A percentile compares a stretch with the other conserved stretches of the same genome.
Conservation (phyloP, 1,284 basidiomycete species). For the Leccinum pallidistipes region DNA sequence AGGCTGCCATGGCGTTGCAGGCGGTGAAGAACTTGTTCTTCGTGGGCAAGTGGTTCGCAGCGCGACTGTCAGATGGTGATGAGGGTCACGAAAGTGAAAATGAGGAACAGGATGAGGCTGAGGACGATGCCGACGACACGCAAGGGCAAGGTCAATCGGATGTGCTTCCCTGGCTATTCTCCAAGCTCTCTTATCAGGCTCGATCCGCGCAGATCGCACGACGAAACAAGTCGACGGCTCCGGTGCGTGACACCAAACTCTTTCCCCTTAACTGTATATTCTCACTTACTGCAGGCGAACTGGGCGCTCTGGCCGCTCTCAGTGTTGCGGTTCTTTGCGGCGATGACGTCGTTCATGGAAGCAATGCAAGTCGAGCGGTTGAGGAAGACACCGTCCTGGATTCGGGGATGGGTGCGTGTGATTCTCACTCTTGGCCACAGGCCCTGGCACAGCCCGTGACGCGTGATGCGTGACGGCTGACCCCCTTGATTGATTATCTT, state of each 20-base stretch:
- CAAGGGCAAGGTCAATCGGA: conserved; percentile 39
- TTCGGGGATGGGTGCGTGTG: conserved; percentile 64
- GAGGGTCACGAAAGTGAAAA: neutral
- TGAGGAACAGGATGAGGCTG: conserved; percentile 16
- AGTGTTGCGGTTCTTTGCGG: conserved; percentile 92
- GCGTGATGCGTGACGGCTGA: no score
- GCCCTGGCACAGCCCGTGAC: neutral
- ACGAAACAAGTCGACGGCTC: conserved; percentile 50
- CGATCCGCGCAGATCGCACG: conserved; percentile 71
- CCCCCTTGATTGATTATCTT: neutral
- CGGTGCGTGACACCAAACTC: conserved; percentile 35
- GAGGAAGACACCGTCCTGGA: conserved; percentile 86
- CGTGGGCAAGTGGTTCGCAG: conserved; percentile 80
- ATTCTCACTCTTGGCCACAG: neutral
- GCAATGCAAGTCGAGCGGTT: conserved; percentile 54
- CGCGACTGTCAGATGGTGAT: conserved; percentile 2
- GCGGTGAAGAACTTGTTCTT: conserved; percentile 95
- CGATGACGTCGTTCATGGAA: conserved; percentile 78
- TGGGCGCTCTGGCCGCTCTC: conserved; percentile 85
- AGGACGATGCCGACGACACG: conserved; percentile 25
- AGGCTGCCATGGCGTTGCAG: conserved; percentile 78
- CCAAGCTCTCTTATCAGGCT: conserved; percentile 88
- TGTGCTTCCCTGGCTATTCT: conserved; percentile 91
- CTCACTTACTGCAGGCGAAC: conserved; percentile 41
- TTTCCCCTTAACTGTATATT: conserved; percentile 11